Base-by-base conservation (phyloP, 2,329 filamentous ascomycete genomes). In the Colletotrichum sp. region DNA sequence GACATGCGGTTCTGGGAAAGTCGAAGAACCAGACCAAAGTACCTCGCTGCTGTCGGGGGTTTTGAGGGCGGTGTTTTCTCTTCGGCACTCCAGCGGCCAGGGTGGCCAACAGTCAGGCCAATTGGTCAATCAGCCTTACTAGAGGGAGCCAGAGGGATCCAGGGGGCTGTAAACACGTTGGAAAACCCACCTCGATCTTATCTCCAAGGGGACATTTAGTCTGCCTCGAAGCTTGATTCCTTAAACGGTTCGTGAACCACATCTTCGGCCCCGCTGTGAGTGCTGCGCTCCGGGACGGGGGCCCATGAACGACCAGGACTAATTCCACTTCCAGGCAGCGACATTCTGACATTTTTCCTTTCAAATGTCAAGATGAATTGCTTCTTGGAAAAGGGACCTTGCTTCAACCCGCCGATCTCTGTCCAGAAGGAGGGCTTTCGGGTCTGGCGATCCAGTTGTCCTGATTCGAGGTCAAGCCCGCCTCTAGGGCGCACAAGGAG, bases 251-350 rank as follows among this genome's bases (percentile, higher is more conserved):
- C 55, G 16, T 25, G 66, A 66, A 30, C 18, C 32, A 10, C 22
- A n/a, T 16, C 25, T 64, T 32, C 30, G 30, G 28, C 16, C 22
- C 34, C 28, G 36, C 13, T 30, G 9, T 1, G 12, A 58, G 55
- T 58, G 55, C 55, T 58, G 22, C 22, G 55, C 55, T 58, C 55
- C 55, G 55, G 55, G 55, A 25, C 22, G 16, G 55, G 27, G 55
- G 27, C 25, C 55, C 55, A 16, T 32, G 4, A 8, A 61, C 56
- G 27, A 60, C 27, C 55, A 6, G 27, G 56, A 13, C 7, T 34
- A 48, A n/a, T 65, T 52, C 61, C 55, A 71, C 55, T 30, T 71
- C 52, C 48, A 71, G 72, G 72, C 61, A 71, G 18, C 68, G 22
- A 18, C 1, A 25, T 25, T 71, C 13, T 15, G 12, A 2, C 18